phyloP scores from a whole-genome alignment of 2,329 filamentous ascomycete species.

The Xylaria sp. region DNA sequence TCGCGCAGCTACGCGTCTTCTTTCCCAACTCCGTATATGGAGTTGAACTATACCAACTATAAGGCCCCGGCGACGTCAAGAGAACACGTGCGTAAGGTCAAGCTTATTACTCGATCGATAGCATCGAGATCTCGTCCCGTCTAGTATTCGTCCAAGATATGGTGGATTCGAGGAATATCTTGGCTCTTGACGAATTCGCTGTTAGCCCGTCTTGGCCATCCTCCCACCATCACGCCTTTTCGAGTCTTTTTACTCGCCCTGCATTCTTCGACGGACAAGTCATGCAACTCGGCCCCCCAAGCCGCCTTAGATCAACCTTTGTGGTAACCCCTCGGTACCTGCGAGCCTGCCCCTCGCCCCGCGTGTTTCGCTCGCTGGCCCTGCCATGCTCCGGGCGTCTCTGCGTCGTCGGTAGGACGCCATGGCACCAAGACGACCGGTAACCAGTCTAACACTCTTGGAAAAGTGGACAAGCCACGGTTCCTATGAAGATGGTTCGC shows the following conservation, averaged over 20 bases:
- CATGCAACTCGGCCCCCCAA: not conserved
- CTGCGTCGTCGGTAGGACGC: not conserved
- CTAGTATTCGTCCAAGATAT: not conserved
- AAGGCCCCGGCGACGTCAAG: not conserved
- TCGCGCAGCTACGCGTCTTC: not conserved
- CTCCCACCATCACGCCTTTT: too few species aligned
- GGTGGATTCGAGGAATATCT: not conserved
- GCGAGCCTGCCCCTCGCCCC: not conserved
- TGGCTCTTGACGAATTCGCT: slow-evolving; percentile 1
- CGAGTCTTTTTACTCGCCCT: not conserved
- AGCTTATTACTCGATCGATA: not conserved
- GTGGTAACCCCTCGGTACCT: not conserved
- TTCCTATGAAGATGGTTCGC: not conserved
- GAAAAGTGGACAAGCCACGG: not conserved
- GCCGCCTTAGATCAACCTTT: not conserved
- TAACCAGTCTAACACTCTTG: not conserved
- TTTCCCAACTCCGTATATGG: not conserved
- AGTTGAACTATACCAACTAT: not conserved
- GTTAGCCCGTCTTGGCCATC: not conserved
- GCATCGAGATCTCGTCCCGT: too few species aligned
- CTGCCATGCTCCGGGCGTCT: not conserved
- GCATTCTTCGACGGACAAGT: not conserved
- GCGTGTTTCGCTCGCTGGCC: not conserved
- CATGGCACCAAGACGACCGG: not conserved
- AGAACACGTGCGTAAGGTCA: not conserved